Evolutionary conservation across 495 filamentous ascomycete genomes (phyloP).

Genomic region (Pseudoneurospora amorphoporcata): DNA sequence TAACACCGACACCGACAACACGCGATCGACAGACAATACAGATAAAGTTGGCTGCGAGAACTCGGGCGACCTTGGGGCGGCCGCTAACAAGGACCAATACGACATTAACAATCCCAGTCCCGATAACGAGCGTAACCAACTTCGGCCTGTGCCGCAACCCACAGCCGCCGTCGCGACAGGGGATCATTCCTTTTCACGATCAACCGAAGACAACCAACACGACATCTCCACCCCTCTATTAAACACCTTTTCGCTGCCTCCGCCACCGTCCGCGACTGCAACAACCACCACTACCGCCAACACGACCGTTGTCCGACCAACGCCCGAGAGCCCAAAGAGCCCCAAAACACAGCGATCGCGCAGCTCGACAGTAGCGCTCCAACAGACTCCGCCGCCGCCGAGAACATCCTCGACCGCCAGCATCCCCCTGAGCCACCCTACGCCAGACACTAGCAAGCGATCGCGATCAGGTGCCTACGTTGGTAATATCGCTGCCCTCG

Average conservation of each 20-base stretch:
- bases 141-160: constrained; percentile 8
- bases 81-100: background rate
- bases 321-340: constrained; percentile 7
- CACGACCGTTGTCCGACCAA: constrained; percentile 15
- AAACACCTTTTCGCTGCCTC: background rate
- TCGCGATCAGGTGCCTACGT: constrained; percentile 64
- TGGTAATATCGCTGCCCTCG: constrained; percentile 71
- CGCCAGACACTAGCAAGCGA: constrained; percentile 61
- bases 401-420: constrained; percentile 50
- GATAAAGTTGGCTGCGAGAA: background rate
- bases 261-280: background rate
- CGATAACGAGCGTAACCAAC: background rate
- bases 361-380: constrained; percentile 3
- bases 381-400: constrained; percentile 39
- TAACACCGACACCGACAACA: background rate
- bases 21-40: background rate
- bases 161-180: constrained; percentile 1
- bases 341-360: constrained; percentile 14
- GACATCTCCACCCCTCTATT: background rate
- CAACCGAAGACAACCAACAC: background rate
- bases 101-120: background rate
- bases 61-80: background rate
- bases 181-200: background rate
- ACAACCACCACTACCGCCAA: constrained; percentile 1
- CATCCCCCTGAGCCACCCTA: constrained; percentile 59